These are phyloP conservation scores for Cutaneotrichosporon sp. DNA, from an alignment of 1,284 basidiomycete genomes.

Conservation along the genomic window DNA sequence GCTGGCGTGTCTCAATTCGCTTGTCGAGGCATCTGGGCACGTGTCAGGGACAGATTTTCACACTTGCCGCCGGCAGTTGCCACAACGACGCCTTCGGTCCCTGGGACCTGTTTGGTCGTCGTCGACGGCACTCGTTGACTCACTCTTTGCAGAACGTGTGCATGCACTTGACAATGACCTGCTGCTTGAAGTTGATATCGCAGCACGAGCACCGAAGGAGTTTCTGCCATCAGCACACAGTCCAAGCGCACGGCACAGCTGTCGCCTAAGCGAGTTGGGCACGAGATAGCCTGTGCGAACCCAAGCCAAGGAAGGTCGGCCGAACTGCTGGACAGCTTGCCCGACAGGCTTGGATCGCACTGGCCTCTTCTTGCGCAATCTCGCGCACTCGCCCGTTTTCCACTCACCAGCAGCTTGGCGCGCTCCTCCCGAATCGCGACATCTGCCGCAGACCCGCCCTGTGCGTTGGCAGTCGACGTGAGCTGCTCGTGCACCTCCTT, in stretches of 20 bases:
- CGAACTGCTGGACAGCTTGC: neutral
- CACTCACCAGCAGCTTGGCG: slow-evolving; percentile 68
- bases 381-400: neutral
- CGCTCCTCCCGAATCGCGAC: slow-evolving; percentile 58
- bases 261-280: neutral
- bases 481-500: slow-evolving; percentile 49
- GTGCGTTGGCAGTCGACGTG: slow-evolving; percentile 27
- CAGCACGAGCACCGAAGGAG: slow-evolving; percentile 93
- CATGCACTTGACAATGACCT: slow-evolving; percentile 90
- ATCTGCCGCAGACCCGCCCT: slow-evolving; percentile 55
- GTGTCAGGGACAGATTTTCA: slow-evolving; percentile 17
- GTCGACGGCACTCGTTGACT: slow-evolving; percentile 45
- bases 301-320: neutral
- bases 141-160: slow-evolving; percentile 64
- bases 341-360: neutral
- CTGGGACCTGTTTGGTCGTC: neutral
- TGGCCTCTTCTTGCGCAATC: neutral
- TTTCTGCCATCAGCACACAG: slow-evolving; percentile 58
- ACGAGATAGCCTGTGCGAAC: neutral
- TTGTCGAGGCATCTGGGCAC: slow-evolving; percentile 69
- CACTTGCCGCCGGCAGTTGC: slow-evolving; percentile 10
- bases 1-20: slow-evolving; percentile 84
- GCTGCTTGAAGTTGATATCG: slow-evolving; percentile 76
- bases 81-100: neutral
- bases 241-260: neutral